These are phyloP conservation scores for Magnaporthiopsis rhizophila DNA, from an alignment of 2,329 filamentous ascomycete species.

Conservation along the genomic window DNA sequence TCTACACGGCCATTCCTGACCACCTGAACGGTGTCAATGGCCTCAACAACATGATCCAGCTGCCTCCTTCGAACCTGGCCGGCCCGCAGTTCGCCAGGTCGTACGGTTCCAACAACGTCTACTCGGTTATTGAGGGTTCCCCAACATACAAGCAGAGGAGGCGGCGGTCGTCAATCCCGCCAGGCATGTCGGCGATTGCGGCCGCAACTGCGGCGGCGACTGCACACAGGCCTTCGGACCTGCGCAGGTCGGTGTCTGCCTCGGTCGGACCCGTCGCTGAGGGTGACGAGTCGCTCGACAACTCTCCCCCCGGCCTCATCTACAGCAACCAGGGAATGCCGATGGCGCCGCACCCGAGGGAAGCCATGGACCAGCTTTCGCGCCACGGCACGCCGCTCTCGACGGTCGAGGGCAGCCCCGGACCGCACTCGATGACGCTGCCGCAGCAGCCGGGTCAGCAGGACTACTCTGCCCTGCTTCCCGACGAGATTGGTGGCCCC, in stretches of 20 bases:
- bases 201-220: conserved; percentile 46
- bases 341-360: conserved; percentile 58
- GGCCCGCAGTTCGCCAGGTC: conserved; percentile 72
- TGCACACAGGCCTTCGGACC: conserved; percentile 72
- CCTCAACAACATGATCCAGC: conserved; percentile 83
- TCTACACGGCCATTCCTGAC: conserved; percentile 93
- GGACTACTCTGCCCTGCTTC: conserved; percentile 56
- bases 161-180: conserved; percentile 85
- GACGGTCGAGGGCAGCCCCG: conserved; percentile 73
- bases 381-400: conserved; percentile 86
- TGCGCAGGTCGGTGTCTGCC: conserved; percentile 81
- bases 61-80: conserved; percentile 77
- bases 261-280: conserved; percentile 79
- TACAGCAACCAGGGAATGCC: conserved; percentile 63
- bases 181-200: conserved; percentile 61
- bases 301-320: conserved; percentile 70
- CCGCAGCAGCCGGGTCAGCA: conserved; percentile 50
- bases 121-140: conserved; percentile 94
- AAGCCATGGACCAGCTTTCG: conserved; percentile 75
- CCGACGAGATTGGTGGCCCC: conserved; percentile 56
- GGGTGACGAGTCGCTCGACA: conserved; percentile 67
- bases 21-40: conserved; percentile 63
- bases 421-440: conserved; percentile 60
- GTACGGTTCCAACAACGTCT: conserved; percentile 70
- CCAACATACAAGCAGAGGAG: conserved; percentile 98